Evolutionary conservation across 352 stramenopile genomes (phyloP), one percentile per base, ranked within the genome.

Genomic region (Phytopythium delawarense): DNA sequence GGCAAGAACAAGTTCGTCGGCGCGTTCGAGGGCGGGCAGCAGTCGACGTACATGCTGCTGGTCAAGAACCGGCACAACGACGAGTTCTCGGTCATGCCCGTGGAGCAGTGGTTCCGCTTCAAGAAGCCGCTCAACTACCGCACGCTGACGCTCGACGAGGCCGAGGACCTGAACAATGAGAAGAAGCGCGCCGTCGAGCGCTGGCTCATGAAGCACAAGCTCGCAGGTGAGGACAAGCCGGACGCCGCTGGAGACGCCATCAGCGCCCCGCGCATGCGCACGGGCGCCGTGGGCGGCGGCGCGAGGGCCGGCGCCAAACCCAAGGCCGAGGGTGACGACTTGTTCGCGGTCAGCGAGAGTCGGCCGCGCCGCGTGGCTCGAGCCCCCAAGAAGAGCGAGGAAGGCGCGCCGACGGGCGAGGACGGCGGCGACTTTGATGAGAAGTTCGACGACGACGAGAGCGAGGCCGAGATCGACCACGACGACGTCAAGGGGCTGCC

Each of bases 81-180:
- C 69, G 86, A 95, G 70, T 95, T 95, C 65, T 91, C 81, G 57
- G 81, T 93, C 45, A 91, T 95, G 59, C 82, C 86, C 12, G 79
- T 95, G 57, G 86, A 95, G 68, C 84, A 95, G 60, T 95, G 86
- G 86, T 95, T 95, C 67, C 84, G 86, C 49, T 95, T 95, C 70
- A 95, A 95, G 73, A 95, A 95, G 70, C 86, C 86, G 28, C 67
- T 95, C 0, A 87, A 71, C 68, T 95, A 93, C 74, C 84, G 83
- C 57, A 92, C 86, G 59, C 71, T 95, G 15, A 93, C 84, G 65
- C 79, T 93, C 8, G 84, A 93, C 40, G 86, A 95, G 71, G 86
- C 86, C 20, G 84, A 93, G 61, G 82, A 92, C 39, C 76, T 95
- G 59, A 93, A 92, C 72, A 93, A 93, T 48, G 84, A 95, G 72